Base-by-base conservation (phyloP, 192 early-diverging fungal genomes). In the Diversispora epigaea region DNA sequence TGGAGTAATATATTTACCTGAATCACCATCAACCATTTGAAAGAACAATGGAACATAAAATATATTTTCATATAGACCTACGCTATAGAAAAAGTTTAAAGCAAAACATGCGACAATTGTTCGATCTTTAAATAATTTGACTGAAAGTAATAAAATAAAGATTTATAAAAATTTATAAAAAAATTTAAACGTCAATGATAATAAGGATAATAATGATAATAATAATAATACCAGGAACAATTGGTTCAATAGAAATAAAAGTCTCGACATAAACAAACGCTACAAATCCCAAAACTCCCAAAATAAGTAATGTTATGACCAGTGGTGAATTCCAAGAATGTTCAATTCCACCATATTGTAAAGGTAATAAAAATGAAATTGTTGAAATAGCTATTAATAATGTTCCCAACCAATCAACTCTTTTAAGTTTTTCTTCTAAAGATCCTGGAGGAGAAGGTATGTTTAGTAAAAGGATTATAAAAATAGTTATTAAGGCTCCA, bases 361-460 rank as follows among this genome's bases (percentile, higher is more conserved):
- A 58, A n/a, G 83, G 87, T 64, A 92, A 56, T 0, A 92, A 72
- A 10, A 93, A 68, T 70, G 82, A 77, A 9, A 87, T 80, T 0
- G 91, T 78, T 46, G 82, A 62, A 32, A 71, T 76, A 44, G 91
- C 75, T 2, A 88, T 79, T 5, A 90, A 68, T 6, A 85, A 25
- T 0, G 87, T 83, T 12, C 92, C 92, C 0, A 85, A 9, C 56
- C 81, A 87, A 68, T 93, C 92, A 46, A 93, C 79, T 25, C 83
- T 78, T 65, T 84, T 84, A 17, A 92, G 63, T 55, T 90, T 93
- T 5, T 72, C 77, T 32, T 10, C 54, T 8, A 91, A 67, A 8
- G 82, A 82, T 2, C 81, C 83, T 60, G 15, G 45, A 14, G 79
- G 77, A 15, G 71, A 79, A 15, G 84, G 86, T 62, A 86, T 68